Conservation (phyloP, 371 early-diverging fungal genomes). For the Basidiobolus meristosporus region DNA sequence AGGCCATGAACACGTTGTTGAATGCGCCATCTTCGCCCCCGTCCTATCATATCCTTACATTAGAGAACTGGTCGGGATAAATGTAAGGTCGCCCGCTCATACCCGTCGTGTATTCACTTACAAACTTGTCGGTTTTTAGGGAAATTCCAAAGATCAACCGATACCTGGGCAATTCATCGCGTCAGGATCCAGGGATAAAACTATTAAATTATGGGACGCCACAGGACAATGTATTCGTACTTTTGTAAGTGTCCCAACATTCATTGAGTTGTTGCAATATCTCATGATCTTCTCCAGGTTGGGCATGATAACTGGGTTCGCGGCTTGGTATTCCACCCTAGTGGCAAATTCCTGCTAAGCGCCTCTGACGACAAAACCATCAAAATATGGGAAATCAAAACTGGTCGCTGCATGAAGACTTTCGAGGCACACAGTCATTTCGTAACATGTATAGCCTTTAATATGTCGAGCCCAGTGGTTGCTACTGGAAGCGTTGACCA, state of each 20-base stretch:
- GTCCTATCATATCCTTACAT: conserved; percentile 33
- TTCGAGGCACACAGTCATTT: conserved; percentile 77
- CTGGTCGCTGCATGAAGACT: conserved; percentile 62
- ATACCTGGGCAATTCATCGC: conserved; percentile 48
- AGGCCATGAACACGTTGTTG: conserved; percentile 91
- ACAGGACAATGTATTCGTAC: conserved; percentile 52
- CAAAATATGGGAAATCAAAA: conserved; percentile 71
- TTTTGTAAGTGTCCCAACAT: conserved; percentile 28
- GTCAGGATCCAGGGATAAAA: conserved; percentile 79
- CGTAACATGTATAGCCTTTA: conserved; percentile 61
- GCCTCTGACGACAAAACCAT: conserved; percentile 77
- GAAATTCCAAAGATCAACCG: conserved; percentile 15
- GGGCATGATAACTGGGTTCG: conserved; percentile 96
- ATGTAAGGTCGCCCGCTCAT: conserved; percentile 13
- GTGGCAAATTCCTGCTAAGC: conserved; percentile 55
- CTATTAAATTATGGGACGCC: conserved; percentile 70
- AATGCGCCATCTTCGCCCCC: conserved; percentile 73
- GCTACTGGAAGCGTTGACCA: conserved; percentile 78
- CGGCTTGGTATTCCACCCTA: conserved; percentile 59
- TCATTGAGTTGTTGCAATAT: neutral
- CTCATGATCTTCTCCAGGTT: conserved; percentile 14
- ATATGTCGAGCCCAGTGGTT: conserved; percentile 31
- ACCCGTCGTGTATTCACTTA: neutral
- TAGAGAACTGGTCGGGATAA: conserved; percentile 42
- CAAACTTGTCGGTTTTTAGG: neutral